Base-by-base conservation (phyloP, 495 filamentous ascomycete species). In the Xylaria grammica region DNA sequence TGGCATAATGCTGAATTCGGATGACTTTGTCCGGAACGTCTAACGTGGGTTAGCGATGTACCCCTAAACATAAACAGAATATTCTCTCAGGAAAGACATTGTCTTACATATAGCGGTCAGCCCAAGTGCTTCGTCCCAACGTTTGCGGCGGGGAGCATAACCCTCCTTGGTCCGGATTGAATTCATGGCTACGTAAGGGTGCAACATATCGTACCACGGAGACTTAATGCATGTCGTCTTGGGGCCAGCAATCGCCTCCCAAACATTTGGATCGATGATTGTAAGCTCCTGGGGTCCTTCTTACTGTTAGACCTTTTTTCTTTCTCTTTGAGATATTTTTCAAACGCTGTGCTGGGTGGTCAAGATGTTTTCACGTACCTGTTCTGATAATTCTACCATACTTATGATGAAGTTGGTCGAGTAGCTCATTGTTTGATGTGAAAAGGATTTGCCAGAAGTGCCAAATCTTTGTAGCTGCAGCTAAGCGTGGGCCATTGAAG, bases 61-160 rank as follows among this genome's bases (percentile, higher is more conserved):
- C n/a, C n/a, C n/a, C n/a, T n/a, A n/a, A n/a, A n/a, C n/a, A n/a
- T n/a, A n/a, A n/a, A n/a, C n/a, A n/a, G n/a, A n/a, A n/a, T n/a
- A n/a, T n/a, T n/a, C n/a, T n/a, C n/a, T n/a, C n/a, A n/a, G n/a
- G n/a, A n/a, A n/a, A 10, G 13, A n/a, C 13, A 32, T n/a, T n/a
- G n/a, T 29, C 30, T 51, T 26, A 62, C 30, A 51, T 4, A 20
- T 9, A 34, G 45, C n/a, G 10, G 59, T 40, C 4, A 62, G n/a
- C 15, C 42, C 4, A 9, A 80, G 75, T 2, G 69, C 75, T 27
- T 67, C 65, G 54, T 77, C 75, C 79, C 77, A 82, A 7, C 74
- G 70, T 19, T 73, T 67, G 11, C 80, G 79, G 1, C 79, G 72
- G 1, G 60, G 51, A 5, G 70, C 71, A 62, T 83, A 78, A 1